Evolutionary conservation across 2,329 filamentous ascomycete genomes (phyloP).

Genomic region (Zalaria sp.): DNA sequence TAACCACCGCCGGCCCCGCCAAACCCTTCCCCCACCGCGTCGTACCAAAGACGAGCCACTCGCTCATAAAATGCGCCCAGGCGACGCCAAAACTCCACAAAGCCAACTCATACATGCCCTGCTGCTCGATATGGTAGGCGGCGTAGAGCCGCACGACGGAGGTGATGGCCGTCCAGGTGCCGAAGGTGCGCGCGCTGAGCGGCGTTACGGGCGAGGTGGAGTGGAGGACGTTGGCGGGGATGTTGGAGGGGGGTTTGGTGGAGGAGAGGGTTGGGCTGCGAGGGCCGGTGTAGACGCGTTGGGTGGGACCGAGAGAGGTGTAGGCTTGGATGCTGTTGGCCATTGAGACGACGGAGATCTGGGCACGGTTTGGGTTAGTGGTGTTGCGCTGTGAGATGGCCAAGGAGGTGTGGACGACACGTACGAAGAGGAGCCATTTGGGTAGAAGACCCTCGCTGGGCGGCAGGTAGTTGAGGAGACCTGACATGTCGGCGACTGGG

Average conservation of each 20-base stretch:
- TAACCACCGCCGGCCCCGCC: conserved; percentile 44
- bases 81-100: conserved; percentile 73
- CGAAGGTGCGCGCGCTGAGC: conserved; percentile 67
- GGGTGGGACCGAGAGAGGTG: conserved; percentile 62
- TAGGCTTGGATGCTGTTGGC: conserved; percentile 81
- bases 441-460: conserved; percentile 39
- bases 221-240: conserved; percentile 12
- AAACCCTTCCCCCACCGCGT: conserved; percentile 50
- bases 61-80: conserved; percentile 61
- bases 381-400: conserved; percentile 1
- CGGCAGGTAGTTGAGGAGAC: conserved; percentile 23
- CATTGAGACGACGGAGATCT: conserved; percentile 74
- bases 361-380: conserved; percentile 4
- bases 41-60: conserved; percentile 68
- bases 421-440: conserved; percentile 52
- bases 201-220: conserved; percentile 46
- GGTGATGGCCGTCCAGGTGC: conserved; percentile 74
- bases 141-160: conserved; percentile 68
- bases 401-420: conserved; percentile 9
- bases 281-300: conserved; percentile 69
- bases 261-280: conserved; percentile 18
- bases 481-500: conserved; percentile 13
- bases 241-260: conserved; percentile 15
- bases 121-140: conserved; percentile 64
- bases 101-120: conserved; percentile 63